A percentile compares a stretch with the other conserved stretches of the same genome.
Conservation (phyloP, 305 asterid genomes). For the Stenogyne calaminthoides region DNA sequence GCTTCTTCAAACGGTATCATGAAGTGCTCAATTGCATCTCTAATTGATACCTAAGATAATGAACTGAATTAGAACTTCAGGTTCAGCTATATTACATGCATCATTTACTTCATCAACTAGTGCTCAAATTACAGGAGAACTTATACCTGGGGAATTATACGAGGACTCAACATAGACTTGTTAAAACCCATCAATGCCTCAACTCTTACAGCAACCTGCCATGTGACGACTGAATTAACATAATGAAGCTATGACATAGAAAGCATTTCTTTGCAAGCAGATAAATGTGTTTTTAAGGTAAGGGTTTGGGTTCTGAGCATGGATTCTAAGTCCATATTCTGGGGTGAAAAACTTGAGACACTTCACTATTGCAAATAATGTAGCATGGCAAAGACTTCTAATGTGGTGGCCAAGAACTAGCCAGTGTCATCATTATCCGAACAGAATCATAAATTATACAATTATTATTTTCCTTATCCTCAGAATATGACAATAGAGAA, state of each 20-base stretch:
- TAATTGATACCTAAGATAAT: slow-evolving; percentile 48
- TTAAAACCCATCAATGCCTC: slow-evolving; percentile 65
- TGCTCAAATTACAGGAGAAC: slow-evolving; percentile 12
- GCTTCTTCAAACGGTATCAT: slow-evolving; percentile 64
- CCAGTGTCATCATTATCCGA: background rate
- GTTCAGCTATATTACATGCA: background rate
- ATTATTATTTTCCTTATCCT: background rate
- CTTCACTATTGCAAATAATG: slow-evolving; percentile 10
- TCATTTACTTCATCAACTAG: slow-evolving; percentile 23
- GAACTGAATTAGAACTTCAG: slow-evolving; percentile 17
- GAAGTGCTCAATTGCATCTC: slow-evolving; percentile 54
- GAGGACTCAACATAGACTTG: slow-evolving; percentile 59
- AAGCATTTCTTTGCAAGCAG: background rate
- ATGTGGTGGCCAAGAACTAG: slow-evolving; percentile 19
- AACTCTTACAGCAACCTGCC: slow-evolving; percentile 69
- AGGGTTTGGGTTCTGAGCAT: background rate
- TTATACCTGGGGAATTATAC: slow-evolving; percentile 56
- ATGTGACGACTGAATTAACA: slow-evolving; percentile 25
- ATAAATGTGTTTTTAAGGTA: background rate
- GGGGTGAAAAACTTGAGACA: slow-evolving; percentile 9
- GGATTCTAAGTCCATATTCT: slow-evolving; percentile 4
- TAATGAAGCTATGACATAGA: slow-evolving; percentile 11
- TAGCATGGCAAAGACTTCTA: background rate
- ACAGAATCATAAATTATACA: background rate
- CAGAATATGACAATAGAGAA: slow-evolving; percentile 30